Conservation (phyloP, 805 yeast genomes). For the Metschnikowia chrysomelidarum region DNA sequence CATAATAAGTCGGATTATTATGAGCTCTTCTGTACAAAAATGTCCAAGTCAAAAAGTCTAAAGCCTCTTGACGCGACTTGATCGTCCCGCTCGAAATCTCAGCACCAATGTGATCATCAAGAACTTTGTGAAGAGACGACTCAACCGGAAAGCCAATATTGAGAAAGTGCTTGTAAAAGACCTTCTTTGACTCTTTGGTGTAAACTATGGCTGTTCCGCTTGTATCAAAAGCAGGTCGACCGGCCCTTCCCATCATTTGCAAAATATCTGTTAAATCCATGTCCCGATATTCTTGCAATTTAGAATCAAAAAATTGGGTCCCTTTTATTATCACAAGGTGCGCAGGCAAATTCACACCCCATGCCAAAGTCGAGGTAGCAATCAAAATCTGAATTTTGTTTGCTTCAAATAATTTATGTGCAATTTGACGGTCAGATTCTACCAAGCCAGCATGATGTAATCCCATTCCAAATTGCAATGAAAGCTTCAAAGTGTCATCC, state of each 20-base stretch:
- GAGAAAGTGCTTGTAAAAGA: constrained; percentile 73
- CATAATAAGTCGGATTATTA: constrained; percentile 75
- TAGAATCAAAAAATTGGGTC: constrained; percentile 54
- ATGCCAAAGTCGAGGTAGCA: constrained; percentile 78
- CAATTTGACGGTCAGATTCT: constrained; percentile 65
- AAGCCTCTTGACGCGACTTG: constrained; percentile 60
- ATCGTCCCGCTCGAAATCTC: constrained; percentile 73
- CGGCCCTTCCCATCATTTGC: constrained; percentile 87
- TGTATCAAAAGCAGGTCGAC: constrained; percentile 78
- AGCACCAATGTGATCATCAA: constrained; percentile 79
- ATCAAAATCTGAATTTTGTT: constrained; percentile 69
- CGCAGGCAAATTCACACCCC: constrained; percentile 76
- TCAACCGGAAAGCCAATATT: constrained; percentile 84
- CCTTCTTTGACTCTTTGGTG: constrained; percentile 72
- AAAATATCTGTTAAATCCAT: constrained; percentile 81
- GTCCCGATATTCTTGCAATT: constrained; percentile 51
- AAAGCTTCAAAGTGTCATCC: constrained; percentile 76
- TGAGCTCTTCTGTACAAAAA: constrained; percentile 71
- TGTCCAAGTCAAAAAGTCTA: constrained; percentile 77
- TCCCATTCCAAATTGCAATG: constrained; percentile 72
- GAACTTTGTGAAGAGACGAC: constrained; percentile 71
- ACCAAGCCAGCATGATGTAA: constrained; percentile 82
- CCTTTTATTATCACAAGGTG: constrained; percentile 58
- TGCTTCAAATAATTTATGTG: constrained; percentile 68
- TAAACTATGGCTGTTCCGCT: constrained; percentile 68